Conservation (phyloP, 1,139 yeast species). For the Zygosaccharomyces sapae region DNA sequence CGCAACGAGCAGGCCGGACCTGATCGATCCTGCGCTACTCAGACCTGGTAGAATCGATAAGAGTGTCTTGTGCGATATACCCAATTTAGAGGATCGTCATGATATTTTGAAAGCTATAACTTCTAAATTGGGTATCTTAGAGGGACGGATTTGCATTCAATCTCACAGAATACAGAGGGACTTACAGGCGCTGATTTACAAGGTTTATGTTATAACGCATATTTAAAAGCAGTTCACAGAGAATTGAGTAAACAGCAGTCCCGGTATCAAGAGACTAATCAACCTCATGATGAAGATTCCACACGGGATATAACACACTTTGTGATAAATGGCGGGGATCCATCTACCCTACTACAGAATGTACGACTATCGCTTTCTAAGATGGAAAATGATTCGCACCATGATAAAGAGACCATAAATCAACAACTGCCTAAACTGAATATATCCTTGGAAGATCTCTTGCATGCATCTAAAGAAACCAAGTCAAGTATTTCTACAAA, state of each 20-base stretch:
- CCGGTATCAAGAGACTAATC: constrained; percentile 23
- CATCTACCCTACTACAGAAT: neutral
- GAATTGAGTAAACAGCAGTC: constrained; percentile 44
- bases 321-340: constrained; percentile 1
- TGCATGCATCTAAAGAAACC: constrained; percentile 65
- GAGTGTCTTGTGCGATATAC: constrained; percentile 86
- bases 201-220: constrained; percentile 88
- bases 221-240: constrained; percentile 83
- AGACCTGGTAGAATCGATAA: constrained; percentile 97
- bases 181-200: constrained; percentile 95
- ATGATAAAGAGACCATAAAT: neutral
- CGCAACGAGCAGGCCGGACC: constrained; percentile 92
- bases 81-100: constrained; percentile 61
- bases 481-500: constrained; percentile 79
- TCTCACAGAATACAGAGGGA: constrained; percentile 65
- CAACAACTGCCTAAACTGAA: constrained; percentile 24
- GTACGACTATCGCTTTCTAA: neutral
- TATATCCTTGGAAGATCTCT: constrained; percentile 54
- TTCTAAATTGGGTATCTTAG: constrained; percentile 47
- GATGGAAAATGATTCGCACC: neutral
- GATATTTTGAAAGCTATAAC: constrained; percentile 53
- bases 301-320: neutral
- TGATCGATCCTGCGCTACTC: constrained; percentile 88
- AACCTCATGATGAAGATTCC: neutral
- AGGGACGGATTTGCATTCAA: constrained; percentile 52